Evolutionary conservation across 495 filamentous ascomycete species (phyloP).

Genomic region (Talaromyces proteolyticus): DNA sequence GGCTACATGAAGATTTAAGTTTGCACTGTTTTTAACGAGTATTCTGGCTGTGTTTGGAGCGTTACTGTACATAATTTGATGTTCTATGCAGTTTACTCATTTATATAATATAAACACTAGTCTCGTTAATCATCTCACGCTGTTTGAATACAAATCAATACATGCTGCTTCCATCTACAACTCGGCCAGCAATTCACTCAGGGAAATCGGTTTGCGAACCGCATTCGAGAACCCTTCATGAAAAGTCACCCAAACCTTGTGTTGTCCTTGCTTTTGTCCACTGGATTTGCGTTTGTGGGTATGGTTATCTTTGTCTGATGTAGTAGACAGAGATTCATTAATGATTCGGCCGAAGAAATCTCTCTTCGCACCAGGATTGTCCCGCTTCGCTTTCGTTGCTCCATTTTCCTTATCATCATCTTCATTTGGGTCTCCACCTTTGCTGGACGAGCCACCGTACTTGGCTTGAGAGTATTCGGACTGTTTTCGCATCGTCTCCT

Average conservation of each 20-base stretch:
- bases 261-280: conserved; percentile 35
- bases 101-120: neutral
- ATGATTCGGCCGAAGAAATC: conserved; percentile 88
- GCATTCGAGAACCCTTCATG: conserved; percentile 97
- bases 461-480: conserved; percentile 7
- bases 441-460: conserved; percentile 3
- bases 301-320: conserved; percentile 13
- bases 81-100: neutral
- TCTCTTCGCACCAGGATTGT: conserved; percentile 51
- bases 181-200: conserved; percentile 71
- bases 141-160: neutral
- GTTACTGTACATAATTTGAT: no score
- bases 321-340: conserved; percentile 31
- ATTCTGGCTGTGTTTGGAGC: no score
- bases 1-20: neutral
- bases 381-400: conserved; percentile 16
- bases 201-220: conserved; percentile 82
- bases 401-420: conserved; percentile 32
- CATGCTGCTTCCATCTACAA: conserved; percentile 14
- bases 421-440: conserved; percentile 22
- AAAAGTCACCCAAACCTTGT: conserved; percentile 85
- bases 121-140: neutral
- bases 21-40: no score
- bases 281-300: conserved; percentile 15
- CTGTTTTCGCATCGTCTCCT: conserved; percentile 55